Percentiles rank a stretch among this genome's conserved stretches.
Evolutionary conservation across 495 filamentous ascomycete species (phyloP).

Genomic region (Neurospora sp.): DNA sequence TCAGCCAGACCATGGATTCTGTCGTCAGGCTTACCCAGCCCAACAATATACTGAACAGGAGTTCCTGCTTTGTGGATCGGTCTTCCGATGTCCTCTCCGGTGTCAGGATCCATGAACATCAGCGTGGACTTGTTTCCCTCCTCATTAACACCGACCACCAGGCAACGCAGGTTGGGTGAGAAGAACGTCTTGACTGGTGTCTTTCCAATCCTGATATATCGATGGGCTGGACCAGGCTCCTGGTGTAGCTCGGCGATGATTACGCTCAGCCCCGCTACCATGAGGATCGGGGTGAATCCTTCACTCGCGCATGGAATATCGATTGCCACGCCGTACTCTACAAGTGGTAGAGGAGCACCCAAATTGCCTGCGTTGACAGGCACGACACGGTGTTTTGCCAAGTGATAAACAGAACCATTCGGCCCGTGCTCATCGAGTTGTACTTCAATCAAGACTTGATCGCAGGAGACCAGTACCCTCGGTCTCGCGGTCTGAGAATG

Average conservation of each 20-base stretch:
- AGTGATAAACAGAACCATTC: neutral
- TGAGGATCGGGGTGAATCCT: slow-evolving; percentile 21
- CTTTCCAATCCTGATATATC: slow-evolving; percentile 36
- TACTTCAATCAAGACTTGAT: slow-evolving; percentile 10
- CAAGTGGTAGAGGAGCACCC: slow-evolving; percentile 16
- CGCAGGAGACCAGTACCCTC: slow-evolving; percentile 20
- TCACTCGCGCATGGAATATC: slow-evolving; percentile 16
- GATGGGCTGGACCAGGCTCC: slow-evolving; percentile 38
- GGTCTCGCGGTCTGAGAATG: neutral
- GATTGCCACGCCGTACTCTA: slow-evolving; percentile 22
- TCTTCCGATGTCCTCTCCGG: slow-evolving; percentile 33
- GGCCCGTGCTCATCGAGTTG: neutral
- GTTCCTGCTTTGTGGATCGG: slow-evolving; percentile 25
- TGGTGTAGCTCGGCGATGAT: slow-evolving; percentile 41
- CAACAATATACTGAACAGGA: slow-evolving; percentile 25
- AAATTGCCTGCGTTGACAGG: slow-evolving; percentile 28
- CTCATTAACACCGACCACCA: slow-evolving; percentile 41
- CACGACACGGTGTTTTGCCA: slow-evolving; percentile 25
- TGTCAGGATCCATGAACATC: slow-evolving; percentile 39
- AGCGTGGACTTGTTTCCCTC: slow-evolving; percentile 24
- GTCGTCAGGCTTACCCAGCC: slow-evolving; percentile 31
- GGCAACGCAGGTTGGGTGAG: slow-evolving; percentile 36
- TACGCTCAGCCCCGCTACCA: slow-evolving; percentile 35
- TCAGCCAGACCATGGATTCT: slow-evolving; percentile 32
- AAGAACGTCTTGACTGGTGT: slow-evolving; percentile 47